These are phyloP conservation scores for Lipomyces yamadae DNA, from an alignment of 805 yeast species.

Conservation along the genomic window DNA sequence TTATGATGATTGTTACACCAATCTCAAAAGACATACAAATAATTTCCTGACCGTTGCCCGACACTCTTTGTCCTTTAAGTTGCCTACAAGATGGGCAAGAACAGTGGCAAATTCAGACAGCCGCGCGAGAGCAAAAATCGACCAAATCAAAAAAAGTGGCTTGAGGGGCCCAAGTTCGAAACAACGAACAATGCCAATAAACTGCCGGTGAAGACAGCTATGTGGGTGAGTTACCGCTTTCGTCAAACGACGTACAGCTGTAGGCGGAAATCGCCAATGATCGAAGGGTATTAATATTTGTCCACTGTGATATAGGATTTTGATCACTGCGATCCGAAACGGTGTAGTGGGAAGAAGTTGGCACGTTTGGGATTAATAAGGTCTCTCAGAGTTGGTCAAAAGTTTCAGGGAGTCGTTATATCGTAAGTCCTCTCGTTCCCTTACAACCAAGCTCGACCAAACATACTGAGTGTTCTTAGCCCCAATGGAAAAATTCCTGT, in stretches of 20 bases:
- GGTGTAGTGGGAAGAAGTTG: constrained; percentile 94
- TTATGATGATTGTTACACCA: no score
- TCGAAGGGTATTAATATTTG: neutral
- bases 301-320: constrained; percentile 62
- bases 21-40: neutral
- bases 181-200: neutral
- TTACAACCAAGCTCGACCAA: neutral
- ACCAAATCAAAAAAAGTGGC: neutral
- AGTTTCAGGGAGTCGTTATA: constrained; percentile 86
- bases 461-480: constrained; percentile 8
- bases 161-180: neutral
- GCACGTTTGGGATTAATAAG: constrained; percentile 86
- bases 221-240: neutral
- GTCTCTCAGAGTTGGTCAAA: constrained; percentile 85
- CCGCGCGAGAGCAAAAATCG: neutral
- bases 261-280: no score
- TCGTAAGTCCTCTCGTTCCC: constrained; percentile 47
- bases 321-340: constrained; percentile 97
- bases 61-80: neutral
- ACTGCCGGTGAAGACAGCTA: constrained; percentile 56
- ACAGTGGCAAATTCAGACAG: neutral
- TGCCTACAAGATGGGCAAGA: neutral
- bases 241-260: no score
- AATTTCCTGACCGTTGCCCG: neutral
- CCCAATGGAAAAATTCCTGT: constrained; percentile 92